Evolutionary conservation across 1,284 basidiomycete species (phyloP).

Genomic region (Salmacisia buchloeana): DNA sequence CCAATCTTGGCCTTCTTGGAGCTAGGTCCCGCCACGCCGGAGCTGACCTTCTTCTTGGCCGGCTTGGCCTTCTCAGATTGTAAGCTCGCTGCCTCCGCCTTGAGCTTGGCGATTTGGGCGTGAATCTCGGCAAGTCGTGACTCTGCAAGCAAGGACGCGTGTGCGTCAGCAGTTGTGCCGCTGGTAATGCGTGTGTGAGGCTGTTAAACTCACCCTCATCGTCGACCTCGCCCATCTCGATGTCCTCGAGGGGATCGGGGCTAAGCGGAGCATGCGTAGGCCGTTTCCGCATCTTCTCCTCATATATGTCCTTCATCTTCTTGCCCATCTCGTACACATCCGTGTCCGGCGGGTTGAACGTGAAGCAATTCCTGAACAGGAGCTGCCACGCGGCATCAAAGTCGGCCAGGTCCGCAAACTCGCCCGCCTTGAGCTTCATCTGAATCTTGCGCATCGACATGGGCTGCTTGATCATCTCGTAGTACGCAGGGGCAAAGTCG

Average conservation of each 20-base stretch:
- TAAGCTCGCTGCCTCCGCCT: constrained; percentile 35
- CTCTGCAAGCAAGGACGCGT: neutral
- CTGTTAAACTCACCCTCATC: constrained; percentile 31
- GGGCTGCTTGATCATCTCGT: constrained; percentile 83
- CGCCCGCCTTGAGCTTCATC: constrained; percentile 68
- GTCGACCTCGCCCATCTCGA: constrained; percentile 52
- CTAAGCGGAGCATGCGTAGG: constrained; percentile 55
- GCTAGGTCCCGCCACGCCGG: constrained; percentile 3
- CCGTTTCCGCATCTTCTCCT: constrained; percentile 78
- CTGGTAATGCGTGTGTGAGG: neutral
- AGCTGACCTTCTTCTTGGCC: too few species aligned
- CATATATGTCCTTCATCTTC: constrained; percentile 70
- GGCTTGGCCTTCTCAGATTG: constrained; percentile 16
- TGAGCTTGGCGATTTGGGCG: constrained; percentile 36
- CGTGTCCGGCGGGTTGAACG: constrained; percentile 83
- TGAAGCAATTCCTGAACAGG: constrained; percentile 87
- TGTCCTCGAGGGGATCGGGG: constrained; percentile 45
- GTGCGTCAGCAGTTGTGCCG: neutral
- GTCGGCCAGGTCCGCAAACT: constrained; percentile 69
- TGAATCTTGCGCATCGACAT: constrained; percentile 63
- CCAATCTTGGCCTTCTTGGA: constrained; percentile 36
- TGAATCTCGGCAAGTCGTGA: constrained; percentile 21
- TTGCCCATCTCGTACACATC: constrained; percentile 64
- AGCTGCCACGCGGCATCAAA: constrained; percentile 87
- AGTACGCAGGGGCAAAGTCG: constrained; percentile 74